A percentile compares a stretch with the other conserved stretches of the same genome.
Conservation (phyloP, 306 rosid species). For the Canavalia gladiata region DNA sequence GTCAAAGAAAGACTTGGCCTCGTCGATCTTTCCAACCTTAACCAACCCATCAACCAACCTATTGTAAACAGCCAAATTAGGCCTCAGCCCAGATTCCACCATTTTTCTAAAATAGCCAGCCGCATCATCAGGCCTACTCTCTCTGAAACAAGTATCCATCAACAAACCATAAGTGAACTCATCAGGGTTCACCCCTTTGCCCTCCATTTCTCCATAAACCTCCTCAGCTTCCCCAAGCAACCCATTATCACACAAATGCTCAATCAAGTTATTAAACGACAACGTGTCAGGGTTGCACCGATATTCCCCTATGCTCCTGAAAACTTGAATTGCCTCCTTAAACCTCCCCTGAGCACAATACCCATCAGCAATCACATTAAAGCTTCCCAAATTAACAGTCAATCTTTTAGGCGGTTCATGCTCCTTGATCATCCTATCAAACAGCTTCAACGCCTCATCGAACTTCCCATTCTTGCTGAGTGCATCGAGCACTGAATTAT, state of each 20-base stretch:
- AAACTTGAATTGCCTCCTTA: constrained; percentile 78
- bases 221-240: constrained; percentile 79
- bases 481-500: constrained; percentile 87
- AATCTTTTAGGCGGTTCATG: constrained; percentile 69
- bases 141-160: constrained; percentile 92
- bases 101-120: constrained; percentile 82
- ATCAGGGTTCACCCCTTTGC: constrained; percentile 84
- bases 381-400: constrained; percentile 87
- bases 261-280: constrained; percentile 93
- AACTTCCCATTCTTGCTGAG: constrained; percentile 81
- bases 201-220: constrained; percentile 80
- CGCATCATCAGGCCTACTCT: constrained; percentile 83
- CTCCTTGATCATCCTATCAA: constrained; percentile 74
- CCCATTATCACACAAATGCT: constrained; percentile 78
- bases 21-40: constrained; percentile 77
- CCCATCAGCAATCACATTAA: constrained; percentile 89
- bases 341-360: constrained; percentile 75
- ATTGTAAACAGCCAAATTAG: constrained; percentile 84
- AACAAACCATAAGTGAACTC: constrained; percentile 82
- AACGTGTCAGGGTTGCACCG: constrained; percentile 77
- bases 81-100: constrained; percentile 88
- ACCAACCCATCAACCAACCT: constrained; percentile 85
- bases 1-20: constrained; percentile 82
- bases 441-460: constrained; percentile 73
- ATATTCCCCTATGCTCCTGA: constrained; percentile 86